phyloP scores from a whole-genome alignment of 768 basidiomycete genomes.

The Galerina sulciceps region DNA sequence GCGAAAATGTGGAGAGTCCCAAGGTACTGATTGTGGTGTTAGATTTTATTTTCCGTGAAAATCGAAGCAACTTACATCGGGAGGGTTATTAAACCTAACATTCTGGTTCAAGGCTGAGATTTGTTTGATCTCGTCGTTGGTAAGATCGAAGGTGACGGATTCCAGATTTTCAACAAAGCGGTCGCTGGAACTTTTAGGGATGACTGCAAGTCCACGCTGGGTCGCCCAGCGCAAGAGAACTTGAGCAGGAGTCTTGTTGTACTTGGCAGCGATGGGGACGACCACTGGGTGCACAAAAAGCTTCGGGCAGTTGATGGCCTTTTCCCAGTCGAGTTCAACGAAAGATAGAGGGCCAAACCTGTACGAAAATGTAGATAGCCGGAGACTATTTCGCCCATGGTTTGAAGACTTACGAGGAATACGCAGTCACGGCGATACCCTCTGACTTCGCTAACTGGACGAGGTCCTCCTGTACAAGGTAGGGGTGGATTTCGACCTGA shows the following conservation, averaged over 20 bases:
- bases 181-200: constrained; percentile 67
- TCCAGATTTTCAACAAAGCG: constrained; percentile 58
- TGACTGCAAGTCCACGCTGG: constrained; percentile 72
- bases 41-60: background rate
- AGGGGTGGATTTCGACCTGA: constrained; percentile 76
- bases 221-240: constrained; percentile 82
- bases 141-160: constrained; percentile 48
- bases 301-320: constrained; percentile 52
- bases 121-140: constrained; percentile 56
- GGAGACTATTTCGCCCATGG: constrained; percentile 17
- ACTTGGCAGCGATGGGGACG: constrained; percentile 45
- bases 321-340: constrained; percentile 68
- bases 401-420: constrained; percentile 48
- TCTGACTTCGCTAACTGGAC: constrained; percentile 56
- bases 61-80: constrained; percentile 22
- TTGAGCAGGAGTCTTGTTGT: constrained; percentile 66
- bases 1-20: constrained; percentile 31
- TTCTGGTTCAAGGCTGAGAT: constrained; percentile 62
- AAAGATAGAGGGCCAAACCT: constrained; percentile 43
- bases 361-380: background rate
- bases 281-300: constrained; percentile 57
- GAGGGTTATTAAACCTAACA: constrained; percentile 35
- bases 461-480: constrained; percentile 64
- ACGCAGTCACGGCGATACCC: constrained; percentile 68
- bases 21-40: constrained; percentile 24